Conservation (phyloP, 805 yeast species). For the Barnettozyma botsteinii region DNA sequence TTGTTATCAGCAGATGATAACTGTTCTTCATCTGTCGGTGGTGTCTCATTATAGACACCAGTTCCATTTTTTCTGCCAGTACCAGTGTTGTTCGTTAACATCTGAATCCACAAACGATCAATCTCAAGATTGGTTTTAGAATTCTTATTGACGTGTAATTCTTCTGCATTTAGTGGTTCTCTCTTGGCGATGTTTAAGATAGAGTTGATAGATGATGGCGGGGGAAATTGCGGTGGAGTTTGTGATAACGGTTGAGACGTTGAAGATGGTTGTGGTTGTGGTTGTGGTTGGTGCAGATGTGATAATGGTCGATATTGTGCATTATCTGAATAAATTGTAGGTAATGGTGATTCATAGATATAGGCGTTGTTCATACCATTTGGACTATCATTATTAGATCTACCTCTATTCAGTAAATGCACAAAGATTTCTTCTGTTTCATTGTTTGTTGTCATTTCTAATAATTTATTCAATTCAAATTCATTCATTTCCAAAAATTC, state of each 20-base stretch:
- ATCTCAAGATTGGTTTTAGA: slow-evolving; percentile 17
- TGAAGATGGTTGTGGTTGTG: not conserved
- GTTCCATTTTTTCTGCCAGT: not conserved
- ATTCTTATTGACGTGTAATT: slow-evolving; percentile 17
- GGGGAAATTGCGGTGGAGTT: too few relatives aligned
- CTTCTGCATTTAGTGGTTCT: not conserved
- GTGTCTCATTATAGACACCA: not conserved
- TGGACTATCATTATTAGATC: not conserved
- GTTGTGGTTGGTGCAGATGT: not conserved
- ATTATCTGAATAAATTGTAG: not conserved
- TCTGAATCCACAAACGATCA: slow-evolving; percentile 23
- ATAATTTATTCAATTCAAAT: slow-evolving; percentile 21
- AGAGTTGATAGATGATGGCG: too few relatives aligned
- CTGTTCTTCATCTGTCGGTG: too few relatives aligned
- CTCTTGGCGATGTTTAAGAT: too few relatives aligned
- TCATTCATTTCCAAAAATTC: slow-evolving; percentile 17
- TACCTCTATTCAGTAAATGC: slow-evolving; percentile 9
- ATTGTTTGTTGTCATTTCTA: slow-evolving; percentile 11
- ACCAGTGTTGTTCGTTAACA: slow-evolving; percentile 18
- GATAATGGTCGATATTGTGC: not conserved
- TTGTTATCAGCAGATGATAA: not conserved
- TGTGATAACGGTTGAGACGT: too few relatives aligned
- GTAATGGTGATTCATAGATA: too few relatives aligned
- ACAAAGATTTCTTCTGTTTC: slow-evolving; percentile 16
- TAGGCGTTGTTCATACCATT: not conserved